phyloP scores from a whole-genome alignment of 2,329 filamentous ascomycete species.

The Dothistroma pini region DNA sequence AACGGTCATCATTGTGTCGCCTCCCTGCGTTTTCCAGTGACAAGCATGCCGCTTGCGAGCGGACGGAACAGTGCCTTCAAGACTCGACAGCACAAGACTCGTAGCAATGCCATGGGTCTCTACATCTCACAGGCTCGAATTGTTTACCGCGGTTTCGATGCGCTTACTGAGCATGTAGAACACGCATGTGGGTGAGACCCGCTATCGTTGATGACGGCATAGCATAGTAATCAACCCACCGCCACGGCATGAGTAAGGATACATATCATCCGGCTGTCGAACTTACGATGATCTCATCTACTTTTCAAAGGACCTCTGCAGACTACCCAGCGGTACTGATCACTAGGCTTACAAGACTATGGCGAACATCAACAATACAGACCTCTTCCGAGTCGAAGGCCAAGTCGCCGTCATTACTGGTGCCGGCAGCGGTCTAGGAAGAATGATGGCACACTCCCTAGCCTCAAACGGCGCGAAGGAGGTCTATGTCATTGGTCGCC shows the following conservation, averaged over 20 bases:
- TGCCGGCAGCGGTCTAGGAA: conserved; percentile 50
- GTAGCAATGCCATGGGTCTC: background rate
- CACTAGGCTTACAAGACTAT: background rate
- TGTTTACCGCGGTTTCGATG: background rate
- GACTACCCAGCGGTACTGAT: background rate
- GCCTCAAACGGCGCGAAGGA: conserved; percentile 48
- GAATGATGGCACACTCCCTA: conserved; percentile 40
- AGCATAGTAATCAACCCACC: background rate
- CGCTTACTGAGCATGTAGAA: background rate
- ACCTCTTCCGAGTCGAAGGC: conserved; percentile 47
- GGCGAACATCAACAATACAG: background rate
- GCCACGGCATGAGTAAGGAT: background rate
- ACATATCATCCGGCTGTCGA: background rate
- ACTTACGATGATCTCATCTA: background rate
- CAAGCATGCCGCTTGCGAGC: no score
- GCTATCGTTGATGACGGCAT: background rate
- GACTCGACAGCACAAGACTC: background rate
- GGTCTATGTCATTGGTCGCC: conserved; percentile 52
- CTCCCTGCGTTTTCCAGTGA: no score
- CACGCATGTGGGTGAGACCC: background rate
- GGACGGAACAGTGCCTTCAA: no score
- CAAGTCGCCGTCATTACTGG: conserved; percentile 53
- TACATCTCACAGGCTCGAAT: background rate
- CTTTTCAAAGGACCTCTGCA: background rate
- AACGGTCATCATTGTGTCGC: no score